A percentile compares a stretch with the other conserved stretches of the same genome.
Evolutionary conservation across 208 protist genomes (phyloP).

Genomic region (Acanthamoeba sp.): DNA sequence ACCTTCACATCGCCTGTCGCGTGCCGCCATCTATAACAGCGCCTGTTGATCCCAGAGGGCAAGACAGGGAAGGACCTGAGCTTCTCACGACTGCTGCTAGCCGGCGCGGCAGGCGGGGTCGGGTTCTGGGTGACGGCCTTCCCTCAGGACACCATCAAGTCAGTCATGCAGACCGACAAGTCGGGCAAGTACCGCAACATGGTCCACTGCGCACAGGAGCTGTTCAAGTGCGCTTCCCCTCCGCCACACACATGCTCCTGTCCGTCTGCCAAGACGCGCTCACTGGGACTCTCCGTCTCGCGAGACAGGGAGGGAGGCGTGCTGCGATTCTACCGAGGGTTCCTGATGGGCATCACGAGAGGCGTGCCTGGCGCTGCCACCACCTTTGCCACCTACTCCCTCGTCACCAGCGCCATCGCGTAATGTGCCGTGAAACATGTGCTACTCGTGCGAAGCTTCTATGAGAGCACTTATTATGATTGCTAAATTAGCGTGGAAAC

Average conservation of each 20-base stretch:
- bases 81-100: slow-evolving; percentile 21
- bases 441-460: too few species aligned
- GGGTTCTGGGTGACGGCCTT: slow-evolving; percentile 52
- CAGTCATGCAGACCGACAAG: slow-evolving; percentile 62
- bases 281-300: too few species aligned
- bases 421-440: too few species aligned
- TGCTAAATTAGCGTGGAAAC: too few species aligned
- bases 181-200: slow-evolving; percentile 63
- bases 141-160: slow-evolving; percentile 60
- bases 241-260: too few species aligned
- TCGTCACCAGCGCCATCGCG: background rate
- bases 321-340: slow-evolving; percentile 42
- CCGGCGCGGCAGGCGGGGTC: background rate
- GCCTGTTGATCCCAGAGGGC: slow-evolving; percentile 23
- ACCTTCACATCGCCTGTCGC: too few species aligned
- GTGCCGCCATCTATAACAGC: slow-evolving; percentile 1
- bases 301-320: slow-evolving; percentile 46
- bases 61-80: slow-evolving; percentile 12
- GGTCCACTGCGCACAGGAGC: slow-evolving; percentile 28
- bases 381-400: slow-evolving; percentile 12
- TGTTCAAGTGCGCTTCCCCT: background rate
- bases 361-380: slow-evolving; percentile 10
- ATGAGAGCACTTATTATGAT: too few species aligned
- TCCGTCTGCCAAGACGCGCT: too few species aligned
- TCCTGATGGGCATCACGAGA: slow-evolving; percentile 53